Evolutionary conservation across 179 eudicot genomes (phyloP).

Genomic region (Camellia oleifera): DNA sequence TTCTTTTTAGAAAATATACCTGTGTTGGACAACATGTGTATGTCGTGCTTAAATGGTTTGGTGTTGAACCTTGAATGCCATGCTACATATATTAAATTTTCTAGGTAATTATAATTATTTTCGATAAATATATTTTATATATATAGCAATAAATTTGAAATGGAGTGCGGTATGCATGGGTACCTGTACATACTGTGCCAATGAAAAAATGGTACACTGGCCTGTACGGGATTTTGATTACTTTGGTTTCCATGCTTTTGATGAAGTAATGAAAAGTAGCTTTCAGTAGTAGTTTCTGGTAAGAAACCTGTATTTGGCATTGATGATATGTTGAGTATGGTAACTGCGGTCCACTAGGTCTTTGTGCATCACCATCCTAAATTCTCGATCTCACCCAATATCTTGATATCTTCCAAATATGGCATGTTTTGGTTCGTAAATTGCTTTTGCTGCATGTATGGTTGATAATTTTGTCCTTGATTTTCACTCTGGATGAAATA

Average conservation of each 20-base stretch:
- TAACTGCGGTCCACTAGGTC: background rate
- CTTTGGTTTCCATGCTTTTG: background rate
- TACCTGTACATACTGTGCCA: too few species aligned
- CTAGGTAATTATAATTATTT: too few species aligned
- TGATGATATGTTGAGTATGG: background rate
- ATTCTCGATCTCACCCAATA: background rate
- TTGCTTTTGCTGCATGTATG: background rate
- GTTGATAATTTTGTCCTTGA: slow-evolving; percentile 6
- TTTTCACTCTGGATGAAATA: slow-evolving; percentile 12
- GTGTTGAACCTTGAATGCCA: too few species aligned
- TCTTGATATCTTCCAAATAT: background rate
- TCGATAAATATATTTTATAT: too few species aligned
- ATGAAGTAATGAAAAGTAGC: background rate
- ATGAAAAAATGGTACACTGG: too few species aligned
- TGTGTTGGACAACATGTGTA: too few species aligned
- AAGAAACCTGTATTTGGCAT: background rate
- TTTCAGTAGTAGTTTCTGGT: background rate
- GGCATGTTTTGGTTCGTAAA: background rate
- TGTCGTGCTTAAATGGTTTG: too few species aligned
- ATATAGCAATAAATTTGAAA: too few species aligned
- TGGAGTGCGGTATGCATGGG: too few species aligned
- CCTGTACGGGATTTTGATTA: too few species aligned
- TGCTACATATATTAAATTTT: too few species aligned
- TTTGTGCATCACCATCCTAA: background rate
- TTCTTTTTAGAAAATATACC: too few species aligned